phyloP scores from a whole-genome alignment of 495 filamentous ascomycete species.

The Beverwykella pulmonaria region DNA sequence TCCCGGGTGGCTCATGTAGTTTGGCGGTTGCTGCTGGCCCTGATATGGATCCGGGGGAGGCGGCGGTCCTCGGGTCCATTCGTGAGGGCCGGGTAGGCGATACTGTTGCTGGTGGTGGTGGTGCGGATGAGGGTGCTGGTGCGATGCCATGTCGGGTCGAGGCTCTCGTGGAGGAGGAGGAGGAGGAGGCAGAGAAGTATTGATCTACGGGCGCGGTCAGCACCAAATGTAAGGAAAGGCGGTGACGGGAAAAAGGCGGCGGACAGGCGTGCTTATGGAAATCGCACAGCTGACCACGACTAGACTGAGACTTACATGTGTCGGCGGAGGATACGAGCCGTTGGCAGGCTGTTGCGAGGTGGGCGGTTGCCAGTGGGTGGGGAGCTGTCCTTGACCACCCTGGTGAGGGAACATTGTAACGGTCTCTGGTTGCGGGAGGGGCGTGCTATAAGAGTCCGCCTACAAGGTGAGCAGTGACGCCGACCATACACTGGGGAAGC shows the following conservation, averaged over 20 bases:
- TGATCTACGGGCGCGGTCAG: slow-evolving; percentile 35
- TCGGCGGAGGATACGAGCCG: slow-evolving; percentile 31
- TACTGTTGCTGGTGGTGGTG: slow-evolving; percentile 31
- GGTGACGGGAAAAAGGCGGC: no score
- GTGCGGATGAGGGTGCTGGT: slow-evolving; percentile 16
- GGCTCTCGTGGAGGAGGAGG: slow-evolving; percentile 37
- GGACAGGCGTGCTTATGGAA: slow-evolving; percentile 6
- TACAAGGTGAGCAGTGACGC: neutral
- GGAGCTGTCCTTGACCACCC: slow-evolving; percentile 33
- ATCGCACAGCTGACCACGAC: slow-evolving; percentile 10
- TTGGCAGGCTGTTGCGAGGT: slow-evolving; percentile 30
- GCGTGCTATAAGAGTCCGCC: neutral
- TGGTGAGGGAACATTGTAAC: slow-evolving; percentile 36
- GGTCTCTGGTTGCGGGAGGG: neutral
- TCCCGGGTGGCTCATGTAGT: slow-evolving; percentile 24
- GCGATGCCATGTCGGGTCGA: slow-evolving; percentile 36
- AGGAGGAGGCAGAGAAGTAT: slow-evolving; percentile 28
- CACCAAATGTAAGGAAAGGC: neutral
- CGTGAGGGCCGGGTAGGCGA: slow-evolving; percentile 36
- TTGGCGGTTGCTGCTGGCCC: slow-evolving; percentile 26
- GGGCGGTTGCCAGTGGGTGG: slow-evolving; percentile 32
- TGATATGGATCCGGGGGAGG: slow-evolving; percentile 37
- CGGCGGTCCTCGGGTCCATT: slow-evolving; percentile 36
- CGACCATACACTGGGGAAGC: neutral
- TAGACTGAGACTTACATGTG: slow-evolving; percentile 36